Evolutionary conservation across 352 stramenopile species (phyloP).

Genomic region (Globisporangium megalacanthum): DNA sequence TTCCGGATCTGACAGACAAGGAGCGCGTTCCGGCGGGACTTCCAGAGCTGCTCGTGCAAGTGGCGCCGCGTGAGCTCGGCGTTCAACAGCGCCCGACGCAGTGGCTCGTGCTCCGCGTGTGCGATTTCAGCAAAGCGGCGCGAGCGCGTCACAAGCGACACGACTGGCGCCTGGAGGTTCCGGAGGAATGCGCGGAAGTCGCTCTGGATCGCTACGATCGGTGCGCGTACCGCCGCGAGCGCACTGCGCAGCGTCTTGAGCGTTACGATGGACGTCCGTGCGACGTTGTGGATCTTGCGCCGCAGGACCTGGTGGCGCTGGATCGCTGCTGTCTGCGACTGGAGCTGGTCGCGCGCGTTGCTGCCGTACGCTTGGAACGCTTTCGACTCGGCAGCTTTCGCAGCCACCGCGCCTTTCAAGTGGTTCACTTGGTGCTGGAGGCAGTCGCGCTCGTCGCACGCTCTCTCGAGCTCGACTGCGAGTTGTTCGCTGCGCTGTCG

Average conservation of each 20-base stretch:
- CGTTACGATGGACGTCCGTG: slow-evolving; percentile 34
- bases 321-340: slow-evolving; percentile 47
- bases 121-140: slow-evolving; percentile 40
- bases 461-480: slow-evolving; percentile 32
- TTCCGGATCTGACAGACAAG: slow-evolving; percentile 69
- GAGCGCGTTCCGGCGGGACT: slow-evolving; percentile 40
- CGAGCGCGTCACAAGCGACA: slow-evolving; percentile 42
- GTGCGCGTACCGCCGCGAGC: slow-evolving; percentile 37
- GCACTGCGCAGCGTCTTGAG: slow-evolving; percentile 33
- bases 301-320: slow-evolving; percentile 48
- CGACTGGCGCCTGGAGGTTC: slow-evolving; percentile 41
- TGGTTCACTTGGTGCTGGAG: slow-evolving; percentile 68
- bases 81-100: slow-evolving; percentile 34
- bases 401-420: slow-evolving; percentile 63
- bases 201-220: slow-evolving; percentile 44
- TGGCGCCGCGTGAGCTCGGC: slow-evolving; percentile 47
- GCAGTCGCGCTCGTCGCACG: slow-evolving; percentile 49
- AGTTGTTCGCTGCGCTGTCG: slow-evolving; percentile 30
- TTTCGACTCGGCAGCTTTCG: slow-evolving; percentile 63
- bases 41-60: slow-evolving; percentile 71
- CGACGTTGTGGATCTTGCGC: slow-evolving; percentile 39
- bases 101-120: slow-evolving; percentile 44
- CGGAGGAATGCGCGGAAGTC: slow-evolving; percentile 50
- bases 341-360: slow-evolving; percentile 56
- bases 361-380: slow-evolving; percentile 66